These are phyloP conservation scores for Pezicula rhizophila DNA, from an alignment of 2,329 filamentous ascomycete species.

Conservation along the genomic window DNA sequence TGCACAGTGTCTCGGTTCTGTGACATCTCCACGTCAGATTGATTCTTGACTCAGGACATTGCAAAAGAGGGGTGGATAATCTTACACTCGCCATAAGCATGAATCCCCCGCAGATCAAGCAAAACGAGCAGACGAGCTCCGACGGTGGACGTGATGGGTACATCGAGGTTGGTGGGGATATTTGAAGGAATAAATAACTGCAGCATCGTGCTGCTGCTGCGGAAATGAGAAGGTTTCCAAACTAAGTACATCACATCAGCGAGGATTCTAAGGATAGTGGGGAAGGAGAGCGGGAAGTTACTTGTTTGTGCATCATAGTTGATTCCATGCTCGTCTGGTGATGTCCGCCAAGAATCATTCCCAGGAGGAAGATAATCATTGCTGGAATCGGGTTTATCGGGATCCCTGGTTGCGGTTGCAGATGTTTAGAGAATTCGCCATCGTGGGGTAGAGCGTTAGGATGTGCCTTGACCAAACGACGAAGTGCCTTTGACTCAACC, in stretches of 20 bases:
- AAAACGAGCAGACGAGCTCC: constrained; percentile 5
- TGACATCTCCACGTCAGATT: constrained; percentile 3
- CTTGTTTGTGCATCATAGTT: constrained; percentile 6
- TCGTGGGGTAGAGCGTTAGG: constrained; percentile 1
- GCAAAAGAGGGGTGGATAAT: constrained; percentile 1
- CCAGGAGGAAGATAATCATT: constrained; percentile 5
- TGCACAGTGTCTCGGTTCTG: constrained; percentile 9
- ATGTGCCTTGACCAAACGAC: constrained; percentile 5
- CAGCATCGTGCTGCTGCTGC: constrained; percentile 3
- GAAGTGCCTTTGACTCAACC: constrained; percentile 6
- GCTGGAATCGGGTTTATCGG: constrained; percentile 5
- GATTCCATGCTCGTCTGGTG: constrained; percentile 3
- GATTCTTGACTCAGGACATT: constrained; percentile 1
- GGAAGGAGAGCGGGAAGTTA: constrained; percentile 3
- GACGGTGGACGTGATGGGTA: constrained; percentile 3
- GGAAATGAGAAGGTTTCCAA: constrained; percentile 4
- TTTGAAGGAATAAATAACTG: constrained; percentile 3
- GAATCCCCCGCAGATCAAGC: constrained; percentile 3
- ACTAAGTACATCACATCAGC: constrained; percentile 2
- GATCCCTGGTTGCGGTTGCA: background rate
- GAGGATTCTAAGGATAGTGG: constrained; percentile 5
- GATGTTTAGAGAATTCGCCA: constrained; percentile 1
- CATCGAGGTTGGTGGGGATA: constrained; percentile 1
- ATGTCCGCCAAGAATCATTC: constrained; percentile 3
- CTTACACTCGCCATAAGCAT: constrained; percentile 9